Evolutionary conservation across 345 rosid genomes (phyloP).

Genomic region (Balakata baccata): DNA sequence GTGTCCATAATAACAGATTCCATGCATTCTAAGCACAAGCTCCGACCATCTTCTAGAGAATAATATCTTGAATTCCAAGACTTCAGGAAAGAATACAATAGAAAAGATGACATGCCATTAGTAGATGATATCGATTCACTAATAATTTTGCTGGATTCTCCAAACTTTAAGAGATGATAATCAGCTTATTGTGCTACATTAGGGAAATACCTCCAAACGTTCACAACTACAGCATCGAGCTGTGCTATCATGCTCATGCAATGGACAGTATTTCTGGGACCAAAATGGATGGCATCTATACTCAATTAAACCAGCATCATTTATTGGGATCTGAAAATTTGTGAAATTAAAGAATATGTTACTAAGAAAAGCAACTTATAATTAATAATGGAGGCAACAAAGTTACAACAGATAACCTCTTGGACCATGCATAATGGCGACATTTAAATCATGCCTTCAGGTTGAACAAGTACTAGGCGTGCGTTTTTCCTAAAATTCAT

Average conservation of each 20-base stretch:
- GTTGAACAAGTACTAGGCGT: background rate
- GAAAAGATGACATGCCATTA: background rate
- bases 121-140: background rate
- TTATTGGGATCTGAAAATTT: conserved; percentile 66
- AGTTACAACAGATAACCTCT: no score
- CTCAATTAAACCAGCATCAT: conserved; percentile 82
- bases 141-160: background rate
- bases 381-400: no score
- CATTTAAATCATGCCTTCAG: background rate
- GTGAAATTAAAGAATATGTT: background rate
- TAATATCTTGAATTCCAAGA: conserved; percentile 60
- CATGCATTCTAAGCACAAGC: conserved; percentile 85
- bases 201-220: conserved; percentile 73
- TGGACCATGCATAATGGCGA: no score
- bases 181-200: background rate
- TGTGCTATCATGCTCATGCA: conserved; percentile 78
- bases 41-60: conserved; percentile 75
- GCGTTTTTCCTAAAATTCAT: background rate
- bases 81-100: conserved; percentile 28
- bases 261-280: conserved; percentile 91
- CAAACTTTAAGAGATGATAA: background rate
- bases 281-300: conserved; percentile 95
- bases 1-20: conserved; percentile 93
- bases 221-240: conserved; percentile 96
- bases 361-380: background rate